A percentile compares a stretch with the other conserved stretches of the same genome.
Conservation (phyloP, 2,329 filamentous ascomycete genomes). For the Ceratocystiopsis sp. region DNA sequence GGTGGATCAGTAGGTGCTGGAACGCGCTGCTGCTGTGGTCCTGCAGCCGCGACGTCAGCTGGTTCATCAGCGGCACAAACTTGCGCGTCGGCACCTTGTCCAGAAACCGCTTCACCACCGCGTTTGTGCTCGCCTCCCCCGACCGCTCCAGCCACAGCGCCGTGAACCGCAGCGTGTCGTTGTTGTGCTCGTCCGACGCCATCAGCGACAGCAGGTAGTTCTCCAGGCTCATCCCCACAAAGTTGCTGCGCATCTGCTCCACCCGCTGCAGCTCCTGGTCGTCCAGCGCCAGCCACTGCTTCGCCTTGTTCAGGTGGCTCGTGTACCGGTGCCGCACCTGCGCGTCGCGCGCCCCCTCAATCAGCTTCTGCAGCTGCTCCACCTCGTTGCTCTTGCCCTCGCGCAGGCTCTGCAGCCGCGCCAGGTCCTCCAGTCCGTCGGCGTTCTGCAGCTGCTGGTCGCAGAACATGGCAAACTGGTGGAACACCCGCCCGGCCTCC, state of each 20-base stretch:
- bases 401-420: conserved; percentile 60
- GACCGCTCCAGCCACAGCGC: conserved; percentile 87
- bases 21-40: conserved; percentile 47
- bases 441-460: conserved; percentile 83
- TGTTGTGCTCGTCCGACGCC: conserved; percentile 77
- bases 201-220: conserved; percentile 79
- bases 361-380: conserved; percentile 46
- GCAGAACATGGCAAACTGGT: conserved; percentile 90
- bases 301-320: conserved; percentile 52
- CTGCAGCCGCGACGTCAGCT: conserved; percentile 82
- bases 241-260: conserved; percentile 58
- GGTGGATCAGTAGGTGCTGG: conserved; percentile 52
- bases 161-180: conserved; percentile 79
- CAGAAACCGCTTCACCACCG: conserved; percentile 54
- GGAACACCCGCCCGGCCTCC: conserved; percentile 76
- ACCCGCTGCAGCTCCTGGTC: conserved; percentile 71
- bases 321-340: conserved; percentile 39
- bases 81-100: conserved; percentile 70
- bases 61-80: conserved; percentile 86
- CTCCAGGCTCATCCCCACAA: conserved; percentile 75
- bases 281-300: conserved; percentile 80
- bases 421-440: conserved; percentile 70
- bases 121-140: conserved; percentile 58
- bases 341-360: conserved; percentile 30
- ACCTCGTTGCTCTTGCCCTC: conserved; percentile 72